Conservation (phyloP, 1,139 yeast genomes). For the Lodderomyces jiufengensis region DNA sequence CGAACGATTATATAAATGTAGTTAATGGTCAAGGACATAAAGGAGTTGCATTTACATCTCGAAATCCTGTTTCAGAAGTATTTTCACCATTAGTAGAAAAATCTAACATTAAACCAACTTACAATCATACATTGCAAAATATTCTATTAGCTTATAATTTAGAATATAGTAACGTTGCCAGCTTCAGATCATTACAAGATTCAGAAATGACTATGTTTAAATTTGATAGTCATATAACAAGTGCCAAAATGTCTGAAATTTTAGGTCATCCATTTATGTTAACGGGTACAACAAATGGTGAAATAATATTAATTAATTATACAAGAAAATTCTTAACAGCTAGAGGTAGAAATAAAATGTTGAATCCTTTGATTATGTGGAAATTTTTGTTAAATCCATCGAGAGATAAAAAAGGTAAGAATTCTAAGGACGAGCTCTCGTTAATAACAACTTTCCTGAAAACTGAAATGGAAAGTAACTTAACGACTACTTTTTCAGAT, state of each 20-base stretch:
- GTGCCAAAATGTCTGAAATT: conserved; percentile 28
- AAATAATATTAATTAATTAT: conserved; percentile 32
- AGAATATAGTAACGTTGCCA: conserved; percentile 30
- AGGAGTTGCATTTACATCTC: conserved; percentile 37
- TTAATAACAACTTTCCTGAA: conserved; percentile 26
- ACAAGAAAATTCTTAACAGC: conserved; percentile 35
- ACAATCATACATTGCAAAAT: conserved; percentile 25
- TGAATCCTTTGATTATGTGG: conserved; percentile 38
- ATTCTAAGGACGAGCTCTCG: conserved; percentile 9
- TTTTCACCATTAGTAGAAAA: conserved; percentile 21
- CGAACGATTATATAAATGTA: conserved; percentile 31
- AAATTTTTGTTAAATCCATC: conserved; percentile 20
- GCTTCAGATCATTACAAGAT: conserved; percentile 36
- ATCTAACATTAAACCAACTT: conserved; percentile 23
- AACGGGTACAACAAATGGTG: conserved; percentile 65
- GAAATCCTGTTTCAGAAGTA: conserved; percentile 35
- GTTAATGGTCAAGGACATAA: conserved; percentile 51
- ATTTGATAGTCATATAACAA: conserved; percentile 29
- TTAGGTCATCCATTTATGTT: conserved; percentile 60
- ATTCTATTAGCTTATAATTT: conserved; percentile 24
- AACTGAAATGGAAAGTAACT: conserved; percentile 27
- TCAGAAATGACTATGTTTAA: conserved; percentile 27
- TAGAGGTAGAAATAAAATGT: conserved; percentile 28
- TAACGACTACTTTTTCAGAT: conserved; percentile 43
- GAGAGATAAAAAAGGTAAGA: conserved; percentile 4